Base-by-base conservation (phyloP, 345 rosid genomes). In the Citrus cavaleriei region DNA sequence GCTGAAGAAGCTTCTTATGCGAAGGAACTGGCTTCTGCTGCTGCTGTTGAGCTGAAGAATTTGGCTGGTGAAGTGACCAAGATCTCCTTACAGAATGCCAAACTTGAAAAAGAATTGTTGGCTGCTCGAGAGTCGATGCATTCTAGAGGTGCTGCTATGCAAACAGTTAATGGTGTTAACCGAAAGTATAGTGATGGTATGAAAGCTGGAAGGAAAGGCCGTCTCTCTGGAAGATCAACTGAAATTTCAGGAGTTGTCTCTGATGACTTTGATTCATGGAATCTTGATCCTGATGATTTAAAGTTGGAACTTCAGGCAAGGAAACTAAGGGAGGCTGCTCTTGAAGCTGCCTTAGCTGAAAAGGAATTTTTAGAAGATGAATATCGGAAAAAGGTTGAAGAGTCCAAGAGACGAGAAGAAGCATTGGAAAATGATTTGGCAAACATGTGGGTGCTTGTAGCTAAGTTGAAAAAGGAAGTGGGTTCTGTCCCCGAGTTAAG, bases 361-460 rank as follows among this genome's bases (percentile, higher is more conserved):
- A 94, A 89, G 83, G 98, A 94, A 79, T 88, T 89, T 74, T 78
- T 94, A 73, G 98, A 92, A 88, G 94, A 94, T 63, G 94, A 91
- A 62, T 94, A 88, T 78, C 86, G 94, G 85, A 94, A 90, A 85
- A 93, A 86, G 78, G 86, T 82, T 62, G 99, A 94, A 81, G 98
- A 93, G 85, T 92, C 95, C 63, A 94, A 88, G 93, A 90, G 80
- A 83, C 90, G 92, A 87, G 98, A 97, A 85, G 98, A 91, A 81
- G 89, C 96, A 85, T 81, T 94, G 42, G 99, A 97, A 88, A 97
- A 92, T 78, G 99, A 97, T 87, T 83, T 94, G 74, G 98, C 99
- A 37, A 94, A 92, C 83, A 97, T 97, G 99, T 94, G 99, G 98
- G 98, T 94, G 68, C 98, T 97, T 86, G 99, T 97, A 83, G 99